These are phyloP conservation scores for Metschnikowia reukaufii DNA, from an alignment of 805 yeast species.

Conservation along the genomic window DNA sequence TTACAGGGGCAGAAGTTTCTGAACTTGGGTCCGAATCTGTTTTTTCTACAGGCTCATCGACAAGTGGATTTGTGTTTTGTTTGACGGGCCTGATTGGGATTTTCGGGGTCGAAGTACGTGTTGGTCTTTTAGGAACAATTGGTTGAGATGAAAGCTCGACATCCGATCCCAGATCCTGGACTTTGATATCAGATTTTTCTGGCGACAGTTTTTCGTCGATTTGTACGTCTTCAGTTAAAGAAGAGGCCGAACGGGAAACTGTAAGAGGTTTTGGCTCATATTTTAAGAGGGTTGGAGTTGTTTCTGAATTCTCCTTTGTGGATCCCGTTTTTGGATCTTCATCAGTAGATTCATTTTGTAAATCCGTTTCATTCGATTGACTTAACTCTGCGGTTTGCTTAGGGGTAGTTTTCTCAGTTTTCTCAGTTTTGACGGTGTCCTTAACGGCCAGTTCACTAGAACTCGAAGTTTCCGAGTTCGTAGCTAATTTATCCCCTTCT, in stretches of 20 bases:
- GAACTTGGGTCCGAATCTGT: not conserved
- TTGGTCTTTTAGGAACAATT: constrained; percentile 10
- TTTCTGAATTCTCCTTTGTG: no score
- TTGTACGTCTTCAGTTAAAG: no score
- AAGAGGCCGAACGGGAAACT: no score
- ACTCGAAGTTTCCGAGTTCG: not conserved
- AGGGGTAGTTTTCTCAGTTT: no score
- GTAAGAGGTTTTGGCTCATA: no score
- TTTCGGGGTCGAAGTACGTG: constrained; percentile 4
- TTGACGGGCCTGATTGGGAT: constrained; percentile 8
- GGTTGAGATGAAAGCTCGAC: constrained; percentile 1
- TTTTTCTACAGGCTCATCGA: not conserved
- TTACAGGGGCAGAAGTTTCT: not conserved
- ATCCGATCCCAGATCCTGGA: not conserved
- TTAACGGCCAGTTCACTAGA: no score
- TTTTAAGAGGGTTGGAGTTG: no score
- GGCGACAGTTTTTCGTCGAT: not conserved
- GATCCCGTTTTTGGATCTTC: no score
- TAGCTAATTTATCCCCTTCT: not conserved
- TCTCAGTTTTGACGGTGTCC: no score
- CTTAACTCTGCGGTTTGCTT: no score
- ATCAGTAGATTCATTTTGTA: no score
- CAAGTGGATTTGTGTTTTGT: not conserved
- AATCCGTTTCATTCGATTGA: no score
- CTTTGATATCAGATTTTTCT: not conserved